Conservation (phyloP, 208 protist species). For the Porcisia deanei region DNA sequence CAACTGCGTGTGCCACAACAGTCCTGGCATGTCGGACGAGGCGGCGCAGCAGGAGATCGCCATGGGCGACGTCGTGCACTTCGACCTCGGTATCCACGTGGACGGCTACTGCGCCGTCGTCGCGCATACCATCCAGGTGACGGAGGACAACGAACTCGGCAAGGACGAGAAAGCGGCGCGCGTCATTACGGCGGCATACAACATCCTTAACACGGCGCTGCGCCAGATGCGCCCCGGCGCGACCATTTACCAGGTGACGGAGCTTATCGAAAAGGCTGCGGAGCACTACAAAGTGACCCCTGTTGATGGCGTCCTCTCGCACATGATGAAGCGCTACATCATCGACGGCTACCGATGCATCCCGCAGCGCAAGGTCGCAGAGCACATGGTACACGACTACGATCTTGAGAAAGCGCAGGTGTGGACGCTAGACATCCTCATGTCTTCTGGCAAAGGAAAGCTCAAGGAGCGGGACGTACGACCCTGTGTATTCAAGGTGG, state of each 20-base stretch:
- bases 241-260: slow-evolving; percentile 93
- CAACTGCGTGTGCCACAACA: slow-evolving; percentile 98
- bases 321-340: slow-evolving; percentile 98
- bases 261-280: slow-evolving; percentile 95
- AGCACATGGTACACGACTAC: slow-evolving; percentile 96
- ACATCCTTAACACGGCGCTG: slow-evolving; percentile 92
- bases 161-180: slow-evolving; percentile 91
- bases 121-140: slow-evolving; percentile 96
- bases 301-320: slow-evolving; percentile 97
- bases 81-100: slow-evolving; percentile 98
- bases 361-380: slow-evolving; percentile 85
- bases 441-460: slow-evolving; percentile 91
- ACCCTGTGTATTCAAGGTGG: slow-evolving; percentile 96
- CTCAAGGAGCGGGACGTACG: slow-evolving; percentile 87
- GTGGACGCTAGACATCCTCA: slow-evolving; percentile 92
- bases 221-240: slow-evolving; percentile 89
- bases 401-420: slow-evolving; percentile 90
- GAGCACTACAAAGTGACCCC: slow-evolving; percentile 93
- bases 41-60: slow-evolving; percentile 72
- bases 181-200: slow-evolving; percentile 95
- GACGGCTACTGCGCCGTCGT: slow-evolving; percentile 97
- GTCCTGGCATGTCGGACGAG: slow-evolving; percentile 90
- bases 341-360: slow-evolving; percentile 98
- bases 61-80: slow-evolving; percentile 97
- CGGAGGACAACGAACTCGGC: slow-evolving; percentile 77